Evolutionary conservation across 345 rosid genomes (phyloP), one percentile per base, ranked within the genome.

Genomic region (Ceriops tagal): DNA sequence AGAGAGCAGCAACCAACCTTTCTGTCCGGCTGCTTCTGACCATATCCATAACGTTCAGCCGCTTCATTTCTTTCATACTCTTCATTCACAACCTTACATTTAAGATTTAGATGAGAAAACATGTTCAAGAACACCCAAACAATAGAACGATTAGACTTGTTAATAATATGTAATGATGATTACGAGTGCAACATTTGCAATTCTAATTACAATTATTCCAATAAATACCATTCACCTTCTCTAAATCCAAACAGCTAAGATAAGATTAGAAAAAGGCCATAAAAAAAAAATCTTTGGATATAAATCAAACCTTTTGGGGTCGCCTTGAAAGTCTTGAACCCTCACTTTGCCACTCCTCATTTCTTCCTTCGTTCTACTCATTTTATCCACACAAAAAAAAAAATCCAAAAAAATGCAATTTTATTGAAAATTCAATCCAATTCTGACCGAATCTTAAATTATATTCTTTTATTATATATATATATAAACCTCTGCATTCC

Each of bases 321-420:
- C 74, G 74, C 77, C 85, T 66, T 63, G 83, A 73, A 70, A 78
- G 67, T 47, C 80, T 70, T 16, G 85, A 82, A 52, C 43, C 75
- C 37, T 68, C 65, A 19, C 8, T 43, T 73, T 64, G 74, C 79
- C 75, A 74, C 20, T 61, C 73, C 30, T 76, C 77, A 4, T 55
- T 56, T 46, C 58, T 69, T 3, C 58, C 53, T 72, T 70, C 74
- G 43, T 65, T 70, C 73, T 78, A 60, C 35, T 65, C 77, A 80
- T 78, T 37, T 37, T 1, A 37, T 8, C 10, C 8, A 37, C 8
- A 37, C 56, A 34, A 39, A 53, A 46, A 43, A 71, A 37, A 51
- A 65, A 9, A 20, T 3, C 7, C 5, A 32, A 11, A 34, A 9
- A 34, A 37, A 46, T 30, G 32, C 65, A 47, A 43, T 43, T 3